Percentiles rank a stretch among this genome's conserved stretches.
These are phyloP conservation scores for Debaryomyces maramus DNA, from an alignment of 805 yeast genomes.

Conservation along the genomic window DNA sequence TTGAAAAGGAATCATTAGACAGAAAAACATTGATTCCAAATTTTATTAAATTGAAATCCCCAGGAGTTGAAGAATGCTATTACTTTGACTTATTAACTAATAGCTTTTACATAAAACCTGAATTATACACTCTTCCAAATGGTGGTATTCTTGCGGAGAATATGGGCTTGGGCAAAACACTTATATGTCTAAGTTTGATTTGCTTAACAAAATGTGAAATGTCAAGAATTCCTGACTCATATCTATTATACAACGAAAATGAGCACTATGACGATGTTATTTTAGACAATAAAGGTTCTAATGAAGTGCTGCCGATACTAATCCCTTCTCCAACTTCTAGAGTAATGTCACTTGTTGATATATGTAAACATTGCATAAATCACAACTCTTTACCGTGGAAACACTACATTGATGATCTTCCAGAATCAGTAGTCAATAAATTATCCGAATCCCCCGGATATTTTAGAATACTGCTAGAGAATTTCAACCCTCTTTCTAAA, in stretches of 20 bases:
- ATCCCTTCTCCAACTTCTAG: not conserved
- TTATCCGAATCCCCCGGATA: constrained; percentile 45
- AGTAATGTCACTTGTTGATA: constrained; percentile 26
- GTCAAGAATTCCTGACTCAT: constrained; percentile 38
- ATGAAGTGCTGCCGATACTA: too few species aligned
- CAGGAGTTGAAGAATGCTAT: constrained; percentile 16
- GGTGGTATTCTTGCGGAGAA: constrained; percentile 68
- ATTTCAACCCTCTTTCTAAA: constrained; percentile 19
- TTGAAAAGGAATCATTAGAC: constrained; percentile 47
- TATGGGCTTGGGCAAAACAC: constrained; percentile 69
- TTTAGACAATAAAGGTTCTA: not conserved
- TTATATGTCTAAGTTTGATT: constrained; percentile 57
- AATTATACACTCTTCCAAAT: constrained; percentile 46
- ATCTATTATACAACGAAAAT: constrained; percentile 14
- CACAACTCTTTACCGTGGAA: constrained; percentile 61
- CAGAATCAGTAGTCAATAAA: constrained; percentile 38
- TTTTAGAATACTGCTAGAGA: constrained; percentile 35
- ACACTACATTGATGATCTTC: constrained; percentile 42
- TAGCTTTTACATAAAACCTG: constrained; percentile 37
- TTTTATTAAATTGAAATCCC: constrained; percentile 24
- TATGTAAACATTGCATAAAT: constrained; percentile 45
- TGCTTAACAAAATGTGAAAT: constrained; percentile 55
- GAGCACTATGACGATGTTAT: not conserved
- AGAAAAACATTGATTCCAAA: constrained; percentile 35
- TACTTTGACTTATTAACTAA: constrained; percentile 38